A percentile compares a stretch with the other conserved stretches of the same genome.
Conservation (phyloP, 768 basidiomycete genomes). For the Lactarius evosmus region DNA sequence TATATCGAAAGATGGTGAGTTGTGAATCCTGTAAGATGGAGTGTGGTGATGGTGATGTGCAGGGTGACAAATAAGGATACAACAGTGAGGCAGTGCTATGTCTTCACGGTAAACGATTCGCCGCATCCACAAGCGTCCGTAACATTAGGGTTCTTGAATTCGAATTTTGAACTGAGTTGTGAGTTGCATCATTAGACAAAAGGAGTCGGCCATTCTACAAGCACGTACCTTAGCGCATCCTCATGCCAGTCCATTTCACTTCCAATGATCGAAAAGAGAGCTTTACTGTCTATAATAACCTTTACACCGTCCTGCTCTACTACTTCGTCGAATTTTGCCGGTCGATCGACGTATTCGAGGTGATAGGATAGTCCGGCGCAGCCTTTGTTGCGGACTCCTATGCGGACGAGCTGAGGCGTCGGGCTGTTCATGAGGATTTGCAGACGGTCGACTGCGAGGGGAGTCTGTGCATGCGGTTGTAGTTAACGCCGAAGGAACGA, state of each 20-base stretch:
- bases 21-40: slow-evolving; percentile 9
- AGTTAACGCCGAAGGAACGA: not conserved
- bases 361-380: slow-evolving; percentile 92
- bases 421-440: slow-evolving; percentile 73
- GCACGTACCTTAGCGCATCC: slow-evolving; percentile 75
- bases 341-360: slow-evolving; percentile 89
- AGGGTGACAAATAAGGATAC: slow-evolving; percentile 17
- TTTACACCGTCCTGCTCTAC: slow-evolving; percentile 93
- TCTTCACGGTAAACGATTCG: slow-evolving; percentile 75
- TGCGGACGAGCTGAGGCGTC: slow-evolving; percentile 87
- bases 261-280: slow-evolving; percentile 95
- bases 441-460: slow-evolving; percentile 70
- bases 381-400: slow-evolving; percentile 96
- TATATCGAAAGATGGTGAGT: not conserved
- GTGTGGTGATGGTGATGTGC: slow-evolving; percentile 2
- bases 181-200: slow-evolving; percentile 15
- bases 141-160: slow-evolving; percentile 89
- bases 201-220: slow-evolving; percentile 7
- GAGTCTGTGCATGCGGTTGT: slow-evolving; percentile 52
- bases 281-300: slow-evolving; percentile 95
- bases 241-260: slow-evolving; percentile 99
- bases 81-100: slow-evolving; percentile 14
- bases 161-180: slow-evolving; percentile 76
- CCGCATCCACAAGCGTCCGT: slow-evolving; percentile 94
- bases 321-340: slow-evolving; percentile 91